Conservation (phyloP, 1,284 basidiomycete species). For the Ceratobasidium sp. region DNA sequence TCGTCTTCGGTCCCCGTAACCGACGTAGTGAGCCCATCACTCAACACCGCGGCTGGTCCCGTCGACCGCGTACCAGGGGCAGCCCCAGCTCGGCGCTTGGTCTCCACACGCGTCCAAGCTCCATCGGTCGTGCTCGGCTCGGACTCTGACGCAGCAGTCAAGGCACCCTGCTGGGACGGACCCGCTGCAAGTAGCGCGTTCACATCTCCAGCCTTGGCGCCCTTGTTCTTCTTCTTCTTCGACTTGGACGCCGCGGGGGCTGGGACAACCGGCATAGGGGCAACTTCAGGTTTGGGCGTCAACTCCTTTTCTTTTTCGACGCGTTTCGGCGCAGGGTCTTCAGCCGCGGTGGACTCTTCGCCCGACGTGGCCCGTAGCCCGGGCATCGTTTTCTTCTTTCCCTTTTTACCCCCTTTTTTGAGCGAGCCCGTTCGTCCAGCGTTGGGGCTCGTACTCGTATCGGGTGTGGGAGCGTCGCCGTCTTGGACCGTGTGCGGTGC, state of each 20-base stretch:
- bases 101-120: constrained; percentile 70
- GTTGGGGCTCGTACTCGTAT: background rate
- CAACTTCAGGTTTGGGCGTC: constrained; percentile 34
- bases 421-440: background rate
- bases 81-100: constrained; percentile 47
- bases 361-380: constrained; percentile 43
- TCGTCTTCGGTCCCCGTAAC: constrained; percentile 66
- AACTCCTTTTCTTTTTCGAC: constrained; percentile 46
- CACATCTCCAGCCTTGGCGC: background rate
- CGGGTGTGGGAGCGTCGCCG: constrained; percentile 2
- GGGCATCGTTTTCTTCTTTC: constrained; percentile 47
- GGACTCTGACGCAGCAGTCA: constrained; percentile 49
- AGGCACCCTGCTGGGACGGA: constrained; percentile 53
- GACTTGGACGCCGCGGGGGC: constrained; percentile 51
- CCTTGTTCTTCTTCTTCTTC: constrained; percentile 52
- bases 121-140: constrained; percentile 59
- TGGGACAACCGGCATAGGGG: constrained; percentile 15
- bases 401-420: constrained; percentile 46
- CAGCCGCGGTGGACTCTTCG: constrained; percentile 46
- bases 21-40: constrained; percentile 67
- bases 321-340: constrained; percentile 33
- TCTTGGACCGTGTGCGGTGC: constrained; percentile 20
- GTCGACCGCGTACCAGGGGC: constrained; percentile 14
- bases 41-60: constrained; percentile 51
- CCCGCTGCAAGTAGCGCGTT: constrained; percentile 50